Evolutionary conservation across 441 rosid species (phyloP), one percentile per base, ranked within the genome.

Genomic region (Isatis lusitanica): DNA sequence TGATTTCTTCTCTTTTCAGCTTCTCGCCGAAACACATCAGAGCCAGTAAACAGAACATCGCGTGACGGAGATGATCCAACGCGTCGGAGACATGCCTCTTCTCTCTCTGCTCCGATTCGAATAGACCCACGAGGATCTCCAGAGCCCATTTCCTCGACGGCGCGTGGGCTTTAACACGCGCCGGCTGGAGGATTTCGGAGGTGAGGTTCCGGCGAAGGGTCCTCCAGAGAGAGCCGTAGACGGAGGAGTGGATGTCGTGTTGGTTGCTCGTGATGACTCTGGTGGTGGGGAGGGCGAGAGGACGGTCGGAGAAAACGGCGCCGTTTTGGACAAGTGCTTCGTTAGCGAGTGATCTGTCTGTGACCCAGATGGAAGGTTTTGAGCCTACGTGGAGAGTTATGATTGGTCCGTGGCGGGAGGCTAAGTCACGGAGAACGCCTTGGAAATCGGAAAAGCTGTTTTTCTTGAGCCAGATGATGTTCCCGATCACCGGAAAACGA

Each of bases 1-100:
- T 65, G 24, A 81, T 81, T 21, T 81, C 75, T 17, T 81, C 67
- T 30, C 74, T 66, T 4, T 6, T 68, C 15, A 84, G 55, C 24
- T 70, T 79, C 66, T 79, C 85, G 0, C 85, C 85, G 11, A 72
- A 84, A 50, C 85, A 81, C 83, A 81, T 77, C 1, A 79, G 47
- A 30, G 76, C 75, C 6, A 82, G 2, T 1, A 81, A 35, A 66
- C 79, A 80, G 55, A 81, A 81, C 81, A 78, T 78, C 10, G 74
- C 71, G 63, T 78, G 81, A n/a, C 81, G 78, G 26, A 73, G 71
- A 56, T 78, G 75, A 9, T 61, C 71, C 2, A 78, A 16, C 0
- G 77, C 31, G 16, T 73, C 40, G 8, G 62, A 62, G 38, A 78
- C 66, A 13, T 67, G 5, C 2, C 78, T 78, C 55, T 68, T 73